Evolutionary conservation across 495 filamentous ascomycete species (phyloP).

Genomic region (Parachaetomium inaequale): DNA sequence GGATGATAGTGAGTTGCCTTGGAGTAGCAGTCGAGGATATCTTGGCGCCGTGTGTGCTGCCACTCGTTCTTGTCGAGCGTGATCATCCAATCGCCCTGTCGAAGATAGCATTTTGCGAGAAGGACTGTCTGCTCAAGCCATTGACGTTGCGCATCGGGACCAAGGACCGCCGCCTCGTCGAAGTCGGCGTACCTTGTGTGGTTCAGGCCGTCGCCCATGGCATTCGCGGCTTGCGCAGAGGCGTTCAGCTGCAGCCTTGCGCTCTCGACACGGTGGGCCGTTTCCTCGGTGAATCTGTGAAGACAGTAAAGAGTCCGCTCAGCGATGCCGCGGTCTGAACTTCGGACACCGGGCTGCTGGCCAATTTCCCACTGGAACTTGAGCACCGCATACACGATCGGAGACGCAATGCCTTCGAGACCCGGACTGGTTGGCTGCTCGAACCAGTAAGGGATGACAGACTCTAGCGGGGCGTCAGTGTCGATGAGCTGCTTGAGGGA

Average conservation of each 20-base stretch:
- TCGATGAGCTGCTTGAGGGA: slow-evolving; percentile 71
- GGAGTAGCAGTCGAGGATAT: slow-evolving; percentile 79
- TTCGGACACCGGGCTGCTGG: slow-evolving; percentile 44
- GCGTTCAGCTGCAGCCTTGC: slow-evolving; percentile 51
- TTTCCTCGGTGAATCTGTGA: slow-evolving; percentile 72
- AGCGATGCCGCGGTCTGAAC: slow-evolving; percentile 37
- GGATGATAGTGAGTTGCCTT: slow-evolving; percentile 88
- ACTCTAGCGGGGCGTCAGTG: slow-evolving; percentile 60
- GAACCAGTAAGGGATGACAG: slow-evolving; percentile 53
- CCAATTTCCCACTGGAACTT: slow-evolving; percentile 91
- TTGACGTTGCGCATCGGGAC: slow-evolving; percentile 42
- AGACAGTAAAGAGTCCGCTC: slow-evolving; percentile 71
- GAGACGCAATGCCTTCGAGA: slow-evolving; percentile 55
- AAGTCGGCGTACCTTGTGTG: slow-evolving; percentile 60
- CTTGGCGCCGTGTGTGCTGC: slow-evolving; percentile 69
- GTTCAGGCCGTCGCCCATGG: slow-evolving; percentile 42
- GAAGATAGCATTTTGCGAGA: slow-evolving; percentile 89
- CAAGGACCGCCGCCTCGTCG: slow-evolving; percentile 42
- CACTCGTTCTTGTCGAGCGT: slow-evolving; percentile 78
- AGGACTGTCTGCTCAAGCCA: slow-evolving; percentile 65
- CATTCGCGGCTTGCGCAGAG: slow-evolving; percentile 52
- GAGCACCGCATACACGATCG: slow-evolving; percentile 84
- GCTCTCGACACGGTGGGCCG: slow-evolving; percentile 69
- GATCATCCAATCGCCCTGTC: slow-evolving; percentile 94
- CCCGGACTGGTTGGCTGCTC: slow-evolving; percentile 40